These are phyloP conservation scores for Zelonia costaricensis DNA, from an alignment of 208 protist genomes.

Conservation along the genomic window DNA sequence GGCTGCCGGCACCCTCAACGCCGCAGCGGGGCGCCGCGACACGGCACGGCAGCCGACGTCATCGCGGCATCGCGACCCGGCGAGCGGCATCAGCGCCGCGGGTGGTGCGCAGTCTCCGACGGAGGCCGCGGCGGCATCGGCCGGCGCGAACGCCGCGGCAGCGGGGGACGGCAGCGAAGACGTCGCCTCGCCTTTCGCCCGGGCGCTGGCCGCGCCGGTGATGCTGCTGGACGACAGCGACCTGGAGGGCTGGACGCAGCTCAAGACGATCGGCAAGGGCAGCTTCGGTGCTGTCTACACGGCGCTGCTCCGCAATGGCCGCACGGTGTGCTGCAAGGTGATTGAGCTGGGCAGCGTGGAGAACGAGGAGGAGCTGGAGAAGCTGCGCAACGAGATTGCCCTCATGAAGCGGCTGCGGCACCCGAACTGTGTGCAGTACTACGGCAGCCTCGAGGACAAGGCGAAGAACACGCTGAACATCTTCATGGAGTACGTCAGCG, in stretches of 20 bases:
- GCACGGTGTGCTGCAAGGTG: conserved; percentile 86
- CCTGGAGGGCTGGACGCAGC: conserved; percentile 63
- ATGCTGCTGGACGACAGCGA: conserved; percentile 58
- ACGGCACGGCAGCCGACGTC: too few relatives aligned
- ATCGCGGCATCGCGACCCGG: neutral
- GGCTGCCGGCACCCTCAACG: too few relatives aligned
- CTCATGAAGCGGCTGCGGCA: conserved; percentile 87
- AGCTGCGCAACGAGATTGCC: conserved; percentile 81
- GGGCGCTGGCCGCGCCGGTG: conserved; percentile 19
- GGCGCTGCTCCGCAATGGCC: conserved; percentile 61
- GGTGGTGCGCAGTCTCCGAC: neutral
- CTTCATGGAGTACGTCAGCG: conserved; percentile 93
- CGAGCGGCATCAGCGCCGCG: neutral
- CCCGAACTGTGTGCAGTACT: conserved; percentile 92
- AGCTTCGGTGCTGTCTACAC: conserved; percentile 88
- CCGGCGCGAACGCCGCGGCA: neutral
- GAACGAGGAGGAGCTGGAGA: conserved; percentile 71
- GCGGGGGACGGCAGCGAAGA: neutral
- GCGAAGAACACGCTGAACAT: conserved; percentile 81
- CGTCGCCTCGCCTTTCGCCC: conserved; percentile 16
- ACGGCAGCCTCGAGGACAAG: conserved; percentile 83
- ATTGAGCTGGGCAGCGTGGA: conserved; percentile 76
- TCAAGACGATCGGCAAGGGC: conserved; percentile 84
- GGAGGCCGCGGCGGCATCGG: neutral
- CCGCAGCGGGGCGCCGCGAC: too few relatives aligned